Conservation (phyloP, 768 basidiomycete species). For the Chlorophyllum brunneum region DNA sequence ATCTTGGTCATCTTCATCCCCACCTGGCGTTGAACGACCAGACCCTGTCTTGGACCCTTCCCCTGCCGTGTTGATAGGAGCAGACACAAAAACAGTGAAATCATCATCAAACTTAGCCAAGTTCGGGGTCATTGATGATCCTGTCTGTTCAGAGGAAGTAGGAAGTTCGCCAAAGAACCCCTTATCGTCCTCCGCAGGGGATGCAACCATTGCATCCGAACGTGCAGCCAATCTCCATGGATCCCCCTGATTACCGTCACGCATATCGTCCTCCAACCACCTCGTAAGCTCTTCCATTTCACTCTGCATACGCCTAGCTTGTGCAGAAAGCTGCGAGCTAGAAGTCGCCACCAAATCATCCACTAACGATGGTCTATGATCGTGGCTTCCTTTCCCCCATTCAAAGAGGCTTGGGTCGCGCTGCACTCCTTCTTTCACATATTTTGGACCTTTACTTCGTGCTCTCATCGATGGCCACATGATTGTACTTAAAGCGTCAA, state of each 20-base stretch:
- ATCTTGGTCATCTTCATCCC: conserved; percentile 11
- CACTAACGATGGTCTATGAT: background rate
- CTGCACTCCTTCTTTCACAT: conserved; percentile 20
- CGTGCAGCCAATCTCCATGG: conserved; percentile 38
- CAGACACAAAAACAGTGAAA: conserved; percentile 72
- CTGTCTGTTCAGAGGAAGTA: background rate
- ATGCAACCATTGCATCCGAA: conserved; percentile 23
- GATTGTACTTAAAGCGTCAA: conserved; percentile 80
- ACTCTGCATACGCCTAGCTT: conserved; percentile 33
- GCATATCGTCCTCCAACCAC: conserved; percentile 57
- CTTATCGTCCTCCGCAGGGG: conserved; percentile 22
- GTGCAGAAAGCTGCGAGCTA: conserved; percentile 18
- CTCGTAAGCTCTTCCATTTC: conserved; percentile 59
- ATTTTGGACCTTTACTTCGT: conserved; percentile 19
- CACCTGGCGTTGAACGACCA: conserved; percentile 6
- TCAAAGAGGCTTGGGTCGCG: conserved; percentile 31
- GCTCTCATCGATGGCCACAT: conserved; percentile 84
- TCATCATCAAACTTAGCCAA: conserved; percentile 62
- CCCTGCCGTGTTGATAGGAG: conserved; percentile 29
- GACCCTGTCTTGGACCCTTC: conserved; percentile 9
- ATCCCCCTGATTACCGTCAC: conserved; percentile 25
- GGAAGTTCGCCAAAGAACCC: background rate
- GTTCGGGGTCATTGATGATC: background rate
- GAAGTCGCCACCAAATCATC: conserved; percentile 12
- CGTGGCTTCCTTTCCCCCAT: conserved; percentile 36